These are phyloP conservation scores for Berkeleyomyces basicola DNA, from an alignment of 2,329 filamentous ascomycete species.

Conservation along the genomic window DNA sequence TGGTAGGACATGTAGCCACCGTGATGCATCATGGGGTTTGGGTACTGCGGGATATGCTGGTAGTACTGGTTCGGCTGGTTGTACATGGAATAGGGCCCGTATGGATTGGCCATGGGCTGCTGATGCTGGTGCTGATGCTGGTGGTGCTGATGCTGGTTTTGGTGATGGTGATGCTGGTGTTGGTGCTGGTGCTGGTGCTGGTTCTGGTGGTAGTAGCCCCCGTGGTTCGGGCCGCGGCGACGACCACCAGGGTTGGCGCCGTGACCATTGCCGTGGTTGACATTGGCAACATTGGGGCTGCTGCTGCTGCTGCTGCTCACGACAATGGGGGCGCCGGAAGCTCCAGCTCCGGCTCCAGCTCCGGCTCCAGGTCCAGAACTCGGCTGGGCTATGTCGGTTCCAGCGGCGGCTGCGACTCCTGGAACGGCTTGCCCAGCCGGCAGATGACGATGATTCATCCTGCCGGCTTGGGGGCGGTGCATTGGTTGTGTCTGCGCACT, in stretches of 20 bases:
- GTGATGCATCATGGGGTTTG: slow-evolving; percentile 25
- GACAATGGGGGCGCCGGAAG: slow-evolving; percentile 4
- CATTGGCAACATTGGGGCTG: not conserved
- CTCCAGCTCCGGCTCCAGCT: not conserved
- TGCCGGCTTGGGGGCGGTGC: slow-evolving; percentile 43
- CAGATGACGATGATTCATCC: slow-evolving; percentile 64
- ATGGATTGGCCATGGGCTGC: slow-evolving; percentile 2
- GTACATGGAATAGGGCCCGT: slow-evolving; percentile 5
- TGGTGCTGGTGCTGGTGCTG: slow-evolving; percentile 17
- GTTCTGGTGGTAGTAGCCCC: slow-evolving; percentile 15
- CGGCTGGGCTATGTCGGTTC: slow-evolving; percentile 15
- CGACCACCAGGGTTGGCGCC: slow-evolving; percentile 23
- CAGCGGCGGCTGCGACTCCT: slow-evolving; percentile 20
- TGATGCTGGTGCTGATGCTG: slow-evolving; percentile 18
- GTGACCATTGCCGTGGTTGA: slow-evolving; percentile 20
- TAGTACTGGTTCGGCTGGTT: slow-evolving; percentile 20
- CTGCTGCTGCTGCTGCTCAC: not conserved
- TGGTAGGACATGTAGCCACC: slow-evolving; percentile 33
- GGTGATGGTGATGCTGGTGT: slow-evolving; percentile 15
- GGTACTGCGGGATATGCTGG: slow-evolving; percentile 20
- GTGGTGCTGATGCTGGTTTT: slow-evolving; percentile 22
- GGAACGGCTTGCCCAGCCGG: slow-evolving; percentile 55
- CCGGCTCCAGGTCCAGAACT: slow-evolving; percentile 10
- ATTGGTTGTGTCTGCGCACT: slow-evolving; percentile 14
- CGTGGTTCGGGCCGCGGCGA: slow-evolving; percentile 14